Percentiles rank a stretch among this genome's conserved stretches.
phyloP scores from a whole-genome alignment of 495 filamentous ascomycete genomes.

The Niebla homalea region DNA sequence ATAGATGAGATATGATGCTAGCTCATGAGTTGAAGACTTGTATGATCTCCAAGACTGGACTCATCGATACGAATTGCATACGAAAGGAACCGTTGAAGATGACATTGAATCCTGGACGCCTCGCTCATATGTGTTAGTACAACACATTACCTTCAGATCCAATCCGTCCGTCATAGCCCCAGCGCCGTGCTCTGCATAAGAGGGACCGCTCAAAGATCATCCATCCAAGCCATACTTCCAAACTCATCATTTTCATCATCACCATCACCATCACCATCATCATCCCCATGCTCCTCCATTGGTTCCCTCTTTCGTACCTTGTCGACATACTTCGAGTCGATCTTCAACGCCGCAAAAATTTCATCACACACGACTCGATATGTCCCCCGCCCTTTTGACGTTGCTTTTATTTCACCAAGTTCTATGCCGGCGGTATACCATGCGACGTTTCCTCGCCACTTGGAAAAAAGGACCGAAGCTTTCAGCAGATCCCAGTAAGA shows the following conservation, averaged over 20 bases:
- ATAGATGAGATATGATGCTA: neutral
- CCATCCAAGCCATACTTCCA: neutral
- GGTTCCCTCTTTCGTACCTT: neutral
- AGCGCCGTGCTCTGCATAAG: too few species aligned
- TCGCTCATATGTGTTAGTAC: too few species aligned
- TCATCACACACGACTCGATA: slow-evolving; percentile 4
- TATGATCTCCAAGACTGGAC: neutral
- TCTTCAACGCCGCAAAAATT: slow-evolving; percentile 6
- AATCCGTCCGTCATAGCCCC: too few species aligned
- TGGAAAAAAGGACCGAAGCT: slow-evolving; percentile 47
- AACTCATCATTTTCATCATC: slow-evolving; percentile 4
- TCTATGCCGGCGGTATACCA: slow-evolving; percentile 54
- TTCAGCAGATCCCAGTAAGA: slow-evolving; percentile 44
- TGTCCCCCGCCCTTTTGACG: neutral
- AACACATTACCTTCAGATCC: too few species aligned
- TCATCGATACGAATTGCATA: too few species aligned
- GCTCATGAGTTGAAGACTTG: neutral
- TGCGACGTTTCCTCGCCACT: slow-evolving; percentile 33
- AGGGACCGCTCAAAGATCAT: neutral
- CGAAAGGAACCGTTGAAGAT: too few species aligned
- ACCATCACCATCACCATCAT: neutral
- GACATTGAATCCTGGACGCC: too few species aligned
- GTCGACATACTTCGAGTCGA: slow-evolving; percentile 9
- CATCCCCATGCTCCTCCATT: neutral
- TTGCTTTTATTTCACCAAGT: slow-evolving; percentile 50